Conservation (phyloP, 2,329 filamentous ascomycete species). For the Talaromyces islandicus region DNA sequence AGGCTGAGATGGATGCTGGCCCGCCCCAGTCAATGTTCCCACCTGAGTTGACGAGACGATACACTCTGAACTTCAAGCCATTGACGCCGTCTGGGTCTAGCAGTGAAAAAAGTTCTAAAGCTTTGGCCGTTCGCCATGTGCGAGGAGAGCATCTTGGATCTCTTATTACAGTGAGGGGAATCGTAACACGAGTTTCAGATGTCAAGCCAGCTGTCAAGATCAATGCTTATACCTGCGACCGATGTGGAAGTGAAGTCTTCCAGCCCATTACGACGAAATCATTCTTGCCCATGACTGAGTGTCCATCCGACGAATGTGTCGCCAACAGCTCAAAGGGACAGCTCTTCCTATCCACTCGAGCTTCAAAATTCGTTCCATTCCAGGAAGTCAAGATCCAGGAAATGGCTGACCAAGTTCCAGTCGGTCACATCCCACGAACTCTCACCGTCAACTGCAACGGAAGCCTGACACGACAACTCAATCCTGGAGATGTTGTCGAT, state of each 20-base stretch:
- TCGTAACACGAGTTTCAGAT: slow-evolving; percentile 90
- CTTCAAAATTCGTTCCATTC: slow-evolving; percentile 94
- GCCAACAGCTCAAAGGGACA: slow-evolving; percentile 89
- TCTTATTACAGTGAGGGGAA: slow-evolving; percentile 89
- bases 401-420: slow-evolving; percentile 97
- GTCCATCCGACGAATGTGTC: slow-evolving; percentile 84
- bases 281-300: slow-evolving; percentile 79
- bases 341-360: slow-evolving; percentile 87
- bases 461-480: slow-evolving; percentile 76
- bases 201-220: slow-evolving; percentile 98
- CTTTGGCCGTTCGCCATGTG: slow-evolving; percentile 86
- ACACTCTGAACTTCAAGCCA: slow-evolving; percentile 95
- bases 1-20: slow-evolving; percentile 59
- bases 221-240: slow-evolving; percentile 95
- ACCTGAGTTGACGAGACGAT: slow-evolving; percentile 82
- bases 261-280: slow-evolving; percentile 89
- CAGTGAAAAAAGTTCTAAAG: slow-evolving; percentile 53
- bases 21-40: slow-evolving; percentile 75
- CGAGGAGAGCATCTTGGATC: slow-evolving; percentile 87
- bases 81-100: slow-evolving; percentile 65
- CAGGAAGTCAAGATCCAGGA: slow-evolving; percentile 99
- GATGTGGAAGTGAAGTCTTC: slow-evolving; percentile 95
- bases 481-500: slow-evolving; percentile 90
- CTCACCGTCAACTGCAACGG: slow-evolving; percentile 88
- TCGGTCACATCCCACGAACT: slow-evolving; percentile 91